These are phyloP conservation scores for Leishmania amazonensis DNA, from an alignment of 208 protist genomes.

Conservation along the genomic window DNA sequence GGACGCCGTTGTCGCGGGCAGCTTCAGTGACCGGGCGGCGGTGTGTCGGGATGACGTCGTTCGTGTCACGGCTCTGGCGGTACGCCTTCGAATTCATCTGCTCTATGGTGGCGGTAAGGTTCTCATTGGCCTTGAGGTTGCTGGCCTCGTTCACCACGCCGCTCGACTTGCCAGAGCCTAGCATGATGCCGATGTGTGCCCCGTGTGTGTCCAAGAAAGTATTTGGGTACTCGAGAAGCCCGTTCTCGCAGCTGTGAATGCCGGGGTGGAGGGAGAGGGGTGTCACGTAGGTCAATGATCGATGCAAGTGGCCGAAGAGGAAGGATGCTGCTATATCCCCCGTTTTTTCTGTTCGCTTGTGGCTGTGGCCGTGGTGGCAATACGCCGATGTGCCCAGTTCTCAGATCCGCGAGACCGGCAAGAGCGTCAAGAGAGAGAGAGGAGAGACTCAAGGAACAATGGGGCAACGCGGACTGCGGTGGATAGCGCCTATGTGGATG, in stretches of 20 bases:
- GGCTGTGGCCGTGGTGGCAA: neutral
- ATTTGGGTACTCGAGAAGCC: neutral
- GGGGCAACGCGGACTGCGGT: neutral
- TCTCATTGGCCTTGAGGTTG: conserved; percentile 90
- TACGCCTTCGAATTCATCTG: conserved; percentile 82
- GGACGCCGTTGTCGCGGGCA: conserved; percentile 44
- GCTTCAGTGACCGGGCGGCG: conserved; percentile 43
- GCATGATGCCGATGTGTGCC: conserved; percentile 48
- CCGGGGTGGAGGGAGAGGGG: neutral
- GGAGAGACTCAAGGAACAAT: neutral
- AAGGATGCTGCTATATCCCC: neutral
- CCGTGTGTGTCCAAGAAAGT: conserved; percentile 1
- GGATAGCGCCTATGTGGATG: neutral
- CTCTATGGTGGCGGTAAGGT: conserved; percentile 84
- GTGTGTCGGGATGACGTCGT: conserved; percentile 88
- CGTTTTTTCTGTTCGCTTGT: too few species aligned
- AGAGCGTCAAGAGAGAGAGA: neutral
- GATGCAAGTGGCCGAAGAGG: neutral
- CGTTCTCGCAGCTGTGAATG: neutral
- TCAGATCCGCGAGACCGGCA: neutral
- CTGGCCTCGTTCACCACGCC: conserved; percentile 89
- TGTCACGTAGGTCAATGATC: neutral
- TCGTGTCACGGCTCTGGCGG: conserved; percentile 58
- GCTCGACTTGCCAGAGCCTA: conserved; percentile 87
- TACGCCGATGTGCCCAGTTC: neutral